Evolutionary conservation across 192 early-diverging fungal species (phyloP).

Genomic region (Phycomyces nitens): DNA sequence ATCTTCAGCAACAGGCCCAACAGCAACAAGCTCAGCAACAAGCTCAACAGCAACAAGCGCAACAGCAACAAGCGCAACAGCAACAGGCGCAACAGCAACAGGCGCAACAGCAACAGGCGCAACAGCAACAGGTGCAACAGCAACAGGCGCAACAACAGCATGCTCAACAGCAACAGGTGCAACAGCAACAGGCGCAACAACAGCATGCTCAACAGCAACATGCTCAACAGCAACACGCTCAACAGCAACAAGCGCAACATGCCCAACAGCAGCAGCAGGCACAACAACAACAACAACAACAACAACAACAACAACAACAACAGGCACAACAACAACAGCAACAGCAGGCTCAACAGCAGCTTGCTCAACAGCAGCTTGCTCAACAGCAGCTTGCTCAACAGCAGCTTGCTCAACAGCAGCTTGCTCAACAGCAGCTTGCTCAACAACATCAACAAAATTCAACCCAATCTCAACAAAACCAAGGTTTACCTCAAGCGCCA

Average conservation of each 20-base stretch:
- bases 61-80: constrained; percentile 21
- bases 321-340: constrained; percentile 20
- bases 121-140: constrained; percentile 25
- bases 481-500: not conserved
- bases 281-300: constrained; percentile 11
- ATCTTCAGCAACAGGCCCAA: constrained; percentile 17
- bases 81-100: constrained; percentile 19
- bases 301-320: constrained; percentile 24
- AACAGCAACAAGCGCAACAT: constrained; percentile 25
- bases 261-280: no score
- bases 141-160: constrained; percentile 15
- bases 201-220: constrained; percentile 18
- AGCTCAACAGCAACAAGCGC: constrained; percentile 17
- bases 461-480: not conserved
- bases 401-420: constrained; percentile 20
- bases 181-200: constrained; percentile 20
- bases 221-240: constrained; percentile 27
- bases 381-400: constrained; percentile 25
- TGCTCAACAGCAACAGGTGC: constrained; percentile 17
- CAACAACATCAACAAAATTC: constrained; percentile 15
- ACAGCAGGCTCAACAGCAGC: constrained; percentile 13
- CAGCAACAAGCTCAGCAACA: constrained; percentile 19
- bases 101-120: constrained; percentile 27
- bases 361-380: constrained; percentile 20
- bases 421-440: constrained; percentile 18